Base-by-base conservation (phyloP, 2,329 filamentous ascomycete genomes). In the Fusarium siculi region DNA sequence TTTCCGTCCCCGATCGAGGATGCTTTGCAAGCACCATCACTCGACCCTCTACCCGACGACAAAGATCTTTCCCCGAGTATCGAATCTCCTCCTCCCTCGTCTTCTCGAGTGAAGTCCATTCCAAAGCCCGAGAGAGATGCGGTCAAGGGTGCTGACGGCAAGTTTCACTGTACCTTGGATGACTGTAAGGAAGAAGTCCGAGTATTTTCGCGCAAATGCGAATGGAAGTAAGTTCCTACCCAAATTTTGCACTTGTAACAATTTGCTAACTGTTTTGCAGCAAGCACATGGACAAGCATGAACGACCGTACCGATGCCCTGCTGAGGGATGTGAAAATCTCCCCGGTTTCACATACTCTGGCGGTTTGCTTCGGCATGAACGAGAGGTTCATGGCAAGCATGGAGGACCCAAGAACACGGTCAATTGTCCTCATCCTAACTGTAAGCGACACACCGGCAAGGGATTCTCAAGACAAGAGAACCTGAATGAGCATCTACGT, bases 241-340 rank as follows among this genome's bases (percentile, higher is more conserved):
- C 40, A 53, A 7, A 36, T n/a, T n/a, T 63, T 16, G 7, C 66
- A n/a, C 43, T 65, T 8, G 23, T 44, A 21, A 28, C 30, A 39
- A 9, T 53, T 63, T 62, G 72, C 77, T 82, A 74, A 82, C 70
- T 36, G 34, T 15, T 60, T 34, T 23, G 11, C 74, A 97, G 94
- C 80, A 98, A 98, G 84, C 96, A 98, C 81, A 98, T 98, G 95
- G 96, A 98, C 84, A 97, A 97, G 81, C 96, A 98, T 81, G 95
- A 97, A 76, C 89, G 96, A 18, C 96, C 96, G 3, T 98, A 98
- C 80, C 93, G 95, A 78, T 98, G 96, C 82, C 87, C 86, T 28
- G 91, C 92, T 47, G 87, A 90, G n/a, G 93, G 93, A 42, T 98
- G 96, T 82, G 94, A 96, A 78, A 97, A 97, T 78, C 88, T 97